These are phyloP conservation scores for Esteya vermicola DNA, from an alignment of 2,329 filamentous ascomycete genomes.

Conservation along the genomic window DNA sequence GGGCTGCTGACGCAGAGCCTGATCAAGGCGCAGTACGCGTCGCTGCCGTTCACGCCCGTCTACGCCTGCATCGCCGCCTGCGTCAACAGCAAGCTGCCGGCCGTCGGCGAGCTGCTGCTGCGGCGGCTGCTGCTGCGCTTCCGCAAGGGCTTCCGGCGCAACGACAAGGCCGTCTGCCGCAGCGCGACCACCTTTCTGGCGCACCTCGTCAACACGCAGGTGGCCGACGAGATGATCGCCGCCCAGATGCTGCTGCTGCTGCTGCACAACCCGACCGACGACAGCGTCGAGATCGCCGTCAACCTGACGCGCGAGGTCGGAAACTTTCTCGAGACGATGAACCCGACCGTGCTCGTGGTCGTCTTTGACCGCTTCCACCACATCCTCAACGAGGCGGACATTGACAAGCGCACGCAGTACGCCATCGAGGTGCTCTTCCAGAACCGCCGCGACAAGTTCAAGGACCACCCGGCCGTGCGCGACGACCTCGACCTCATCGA, in stretches of 20 bases:
- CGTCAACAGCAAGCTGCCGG: conserved; percentile 92
- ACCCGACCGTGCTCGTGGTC: conserved; percentile 67
- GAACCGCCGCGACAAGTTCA: conserved; percentile 90
- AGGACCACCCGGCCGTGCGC: conserved; percentile 79
- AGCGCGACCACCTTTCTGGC: conserved; percentile 90
- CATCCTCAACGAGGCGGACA: conserved; percentile 90
- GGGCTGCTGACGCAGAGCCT: conserved; percentile 91
- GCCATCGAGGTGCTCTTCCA: conserved; percentile 98
- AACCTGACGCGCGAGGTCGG: conserved; percentile 86
- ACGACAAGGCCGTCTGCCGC: conserved; percentile 91
- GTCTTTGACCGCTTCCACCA: conserved; percentile 94
- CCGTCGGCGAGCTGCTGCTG: conserved; percentile 82
- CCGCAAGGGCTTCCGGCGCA: conserved; percentile 86
- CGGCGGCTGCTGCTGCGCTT: conserved; percentile 83
- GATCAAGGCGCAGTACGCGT: conserved; percentile 96
- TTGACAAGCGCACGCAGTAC: conserved; percentile 97
- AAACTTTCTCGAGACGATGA: conserved; percentile 92
- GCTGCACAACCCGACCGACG: conserved; percentile 88
- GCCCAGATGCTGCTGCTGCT: conserved; percentile 88
- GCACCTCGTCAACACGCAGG: conserved; percentile 90
- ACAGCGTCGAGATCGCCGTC: conserved; percentile 95
- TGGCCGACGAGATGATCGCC: conserved; percentile 83
- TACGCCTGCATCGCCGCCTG: conserved; percentile 93
- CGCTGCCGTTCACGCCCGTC: conserved; percentile 89
- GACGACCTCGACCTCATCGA: conserved; percentile 92